Percentiles rank a stretch among this genome's conserved stretches.
phyloP scores from a whole-genome alignment of 768 basidiomycete species.

The Grammothele lineata region DNA sequence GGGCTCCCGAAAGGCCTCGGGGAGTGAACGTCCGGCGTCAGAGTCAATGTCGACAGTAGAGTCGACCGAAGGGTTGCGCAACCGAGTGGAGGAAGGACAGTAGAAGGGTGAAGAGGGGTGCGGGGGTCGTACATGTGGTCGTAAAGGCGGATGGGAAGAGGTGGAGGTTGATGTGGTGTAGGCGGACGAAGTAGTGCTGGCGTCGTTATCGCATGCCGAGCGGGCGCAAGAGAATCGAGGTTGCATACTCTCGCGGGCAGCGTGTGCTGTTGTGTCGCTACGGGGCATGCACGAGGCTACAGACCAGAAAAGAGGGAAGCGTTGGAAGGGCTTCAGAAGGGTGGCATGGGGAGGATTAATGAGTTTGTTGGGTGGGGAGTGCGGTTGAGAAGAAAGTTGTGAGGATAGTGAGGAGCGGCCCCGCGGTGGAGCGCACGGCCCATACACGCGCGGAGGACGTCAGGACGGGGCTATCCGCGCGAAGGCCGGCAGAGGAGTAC shows the following conservation, averaged over 20 bases:
- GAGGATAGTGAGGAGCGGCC: conserved; percentile 9
- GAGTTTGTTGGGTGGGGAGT: neutral
- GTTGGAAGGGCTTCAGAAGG: neutral
- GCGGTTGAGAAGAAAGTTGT: neutral
- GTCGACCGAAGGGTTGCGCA: neutral
- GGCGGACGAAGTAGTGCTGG: neutral
- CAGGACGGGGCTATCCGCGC: too few species aligned
- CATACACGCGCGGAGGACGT: neutral
- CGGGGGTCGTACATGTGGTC: neutral
- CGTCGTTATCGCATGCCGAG: conserved; percentile 7
- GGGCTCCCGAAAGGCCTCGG: conserved; percentile 8
- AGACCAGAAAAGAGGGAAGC: neutral
- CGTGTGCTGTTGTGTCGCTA: conserved; percentile 2
- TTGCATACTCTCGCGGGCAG: conserved; percentile 3
- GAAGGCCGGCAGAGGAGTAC: too few species aligned
- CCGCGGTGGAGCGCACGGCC: conserved; percentile 6
- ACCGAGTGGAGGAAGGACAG: conserved; percentile 3
- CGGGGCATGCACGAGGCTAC: neutral
- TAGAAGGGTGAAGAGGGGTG: neutral
- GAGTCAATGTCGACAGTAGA: conserved; percentile 1
- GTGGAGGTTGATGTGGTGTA: neutral
- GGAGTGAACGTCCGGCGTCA: conserved; percentile 13
- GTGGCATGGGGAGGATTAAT: conserved; percentile 4
- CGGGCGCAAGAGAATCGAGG: neutral
- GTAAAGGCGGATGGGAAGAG: neutral